Evolutionary conservation across 139 green algal species (phyloP), one percentile per base, ranked within the genome.

Genomic region (Mesotaenium endlicherianum): DNA sequence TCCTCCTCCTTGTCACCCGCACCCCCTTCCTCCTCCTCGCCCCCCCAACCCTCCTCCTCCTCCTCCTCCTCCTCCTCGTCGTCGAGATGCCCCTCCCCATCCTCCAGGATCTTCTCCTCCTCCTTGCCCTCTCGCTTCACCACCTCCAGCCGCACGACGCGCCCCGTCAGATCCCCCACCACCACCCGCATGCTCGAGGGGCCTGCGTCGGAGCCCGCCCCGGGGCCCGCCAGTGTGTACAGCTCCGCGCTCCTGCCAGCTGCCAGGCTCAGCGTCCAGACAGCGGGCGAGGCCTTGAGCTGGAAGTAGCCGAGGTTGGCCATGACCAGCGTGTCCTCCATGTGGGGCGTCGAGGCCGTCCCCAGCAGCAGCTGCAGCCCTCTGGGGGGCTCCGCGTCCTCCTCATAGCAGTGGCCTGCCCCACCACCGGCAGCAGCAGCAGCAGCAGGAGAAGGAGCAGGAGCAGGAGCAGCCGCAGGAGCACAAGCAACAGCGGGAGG

Each of bases 241-340:
- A 94, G 77, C 26, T 87, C 79, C 40, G 49, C 30, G n/a, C 59
- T 79, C 36, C 78, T 45, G 40, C 92, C 93, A 31, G 91, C 91
- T 6, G 93, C 94, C 42, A 95, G 90, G 42, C 80, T 64, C 68
- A 95, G 75, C 2, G 83, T 50, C 90, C 92, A 97, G 43, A 92
- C 70, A 3, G 94, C 93, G n/a, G 93, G 93, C 11, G 59, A 50
- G 0, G 92, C 88, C 89, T 98, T 97, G 36, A 98, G 92, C 91
- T 99, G 96, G 87, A 98, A 99, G 92, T 99, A 99, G 38, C 96
- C 96, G 69, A 99, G 89, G 89, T 98, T 99, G 59, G 90, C 89
- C 96, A 99, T 99, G 41, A 99, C 94, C 39, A 98, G 86, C 0
- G 95, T 98, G 88, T 98, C 95, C 47, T 93, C 89, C 39, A 93